phyloP scores from a whole-genome alignment of 2,329 filamentous ascomycete genomes.

The Penicillium sp. region DNA sequence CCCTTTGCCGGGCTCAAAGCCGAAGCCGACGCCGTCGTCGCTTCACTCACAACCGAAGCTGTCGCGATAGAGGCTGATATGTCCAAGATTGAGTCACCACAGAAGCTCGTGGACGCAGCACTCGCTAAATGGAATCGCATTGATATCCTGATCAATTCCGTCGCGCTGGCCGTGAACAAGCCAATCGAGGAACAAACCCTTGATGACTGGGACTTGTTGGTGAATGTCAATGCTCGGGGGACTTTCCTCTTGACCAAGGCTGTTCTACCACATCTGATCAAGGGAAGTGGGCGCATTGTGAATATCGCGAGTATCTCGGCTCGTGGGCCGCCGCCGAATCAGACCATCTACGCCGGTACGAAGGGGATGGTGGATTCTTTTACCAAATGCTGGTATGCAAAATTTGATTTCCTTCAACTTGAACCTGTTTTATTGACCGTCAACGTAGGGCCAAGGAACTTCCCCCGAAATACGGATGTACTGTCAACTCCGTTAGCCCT shows the following conservation, averaged over 20 bases:
- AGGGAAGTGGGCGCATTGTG: slow-evolving; percentile 43
- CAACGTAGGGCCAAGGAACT: slow-evolving; percentile 43
- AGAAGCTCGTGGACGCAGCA: slow-evolving; percentile 39
- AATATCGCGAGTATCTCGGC: slow-evolving; percentile 47
- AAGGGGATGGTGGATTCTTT: slow-evolving; percentile 55
- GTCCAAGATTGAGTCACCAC: slow-evolving; percentile 40
- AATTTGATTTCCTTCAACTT: neutral
- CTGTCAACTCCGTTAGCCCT: slow-evolving; percentile 50
- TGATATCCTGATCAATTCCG: slow-evolving; percentile 40
- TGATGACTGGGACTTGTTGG: slow-evolving; percentile 26
- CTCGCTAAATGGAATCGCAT: slow-evolving; percentile 39
- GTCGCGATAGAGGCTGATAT: slow-evolving; percentile 50
- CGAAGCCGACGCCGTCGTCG: slow-evolving; percentile 34
- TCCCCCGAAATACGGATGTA: slow-evolving; percentile 49
- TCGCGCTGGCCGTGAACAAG: slow-evolving; percentile 41
- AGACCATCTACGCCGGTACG: slow-evolving; percentile 54
- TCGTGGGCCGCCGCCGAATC: slow-evolving; percentile 36
- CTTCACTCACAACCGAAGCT: slow-evolving; percentile 31
- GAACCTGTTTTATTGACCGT: neutral
- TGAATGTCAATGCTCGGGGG: slow-evolving; percentile 26
- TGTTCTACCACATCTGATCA: slow-evolving; percentile 43
- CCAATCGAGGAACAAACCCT: slow-evolving; percentile 38
- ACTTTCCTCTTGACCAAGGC: slow-evolving; percentile 28
- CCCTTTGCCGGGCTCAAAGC: slow-evolving; percentile 31
- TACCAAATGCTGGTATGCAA: slow-evolving; percentile 43